These are phyloP conservation scores for Podaxis sp. DNA, from an alignment of 768 basidiomycete species.

Conservation along the genomic window DNA sequence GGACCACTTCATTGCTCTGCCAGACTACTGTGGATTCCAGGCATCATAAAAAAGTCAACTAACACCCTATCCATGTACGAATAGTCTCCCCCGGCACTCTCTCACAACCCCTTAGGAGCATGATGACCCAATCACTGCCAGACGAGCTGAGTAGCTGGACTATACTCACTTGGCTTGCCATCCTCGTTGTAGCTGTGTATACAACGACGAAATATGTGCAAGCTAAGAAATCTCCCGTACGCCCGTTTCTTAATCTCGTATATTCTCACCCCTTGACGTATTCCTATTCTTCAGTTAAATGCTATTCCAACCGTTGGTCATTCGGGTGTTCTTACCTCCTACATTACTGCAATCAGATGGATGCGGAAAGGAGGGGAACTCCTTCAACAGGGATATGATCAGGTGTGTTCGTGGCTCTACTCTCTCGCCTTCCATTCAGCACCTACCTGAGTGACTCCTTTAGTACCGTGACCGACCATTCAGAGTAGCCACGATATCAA, in stretches of 20 bases:
- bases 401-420: slow-evolving; percentile 16
- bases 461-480: slow-evolving; percentile 26
- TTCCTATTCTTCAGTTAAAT: slow-evolving; percentile 1
- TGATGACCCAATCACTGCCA: no score
- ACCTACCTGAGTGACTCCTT: not conserved
- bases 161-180: not conserved
- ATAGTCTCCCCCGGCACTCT: no score
- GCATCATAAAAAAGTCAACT: no score
- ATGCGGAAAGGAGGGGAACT: slow-evolving; percentile 21
- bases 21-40: no score
- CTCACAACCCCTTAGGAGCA: no score
- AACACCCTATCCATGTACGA: no score
- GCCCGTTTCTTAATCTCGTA: not conserved
- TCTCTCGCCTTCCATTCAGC: slow-evolving; percentile 1
- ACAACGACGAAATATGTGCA: not conserved
- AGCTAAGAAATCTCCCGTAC: slow-evolving; percentile 4
- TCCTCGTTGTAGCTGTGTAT: not conserved
- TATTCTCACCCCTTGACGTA: not conserved
- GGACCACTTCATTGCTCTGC: no score
- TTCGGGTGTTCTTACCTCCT: slow-evolving; percentile 23
- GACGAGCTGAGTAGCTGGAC: no score
- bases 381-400: slow-evolving; percentile 24
- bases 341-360: slow-evolving; percentile 23
- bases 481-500: slow-evolving; percentile 23
- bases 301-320: slow-evolving; percentile 24